phyloP scores from a whole-genome alignment of 2,329 filamentous ascomycete species.

The Pseudocercospora vitis region DNA sequence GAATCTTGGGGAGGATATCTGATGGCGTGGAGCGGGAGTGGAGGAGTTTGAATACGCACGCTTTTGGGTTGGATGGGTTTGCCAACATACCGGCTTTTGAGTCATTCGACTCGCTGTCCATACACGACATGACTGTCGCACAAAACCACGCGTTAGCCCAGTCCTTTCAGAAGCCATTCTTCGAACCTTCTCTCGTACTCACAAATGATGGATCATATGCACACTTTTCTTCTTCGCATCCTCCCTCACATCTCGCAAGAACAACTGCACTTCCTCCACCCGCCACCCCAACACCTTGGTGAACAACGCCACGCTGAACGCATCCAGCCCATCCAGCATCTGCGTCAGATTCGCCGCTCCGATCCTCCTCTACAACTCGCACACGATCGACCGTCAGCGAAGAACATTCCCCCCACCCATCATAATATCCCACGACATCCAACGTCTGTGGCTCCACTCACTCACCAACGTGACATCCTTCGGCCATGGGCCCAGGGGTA shows the following conservation, averaged over 20 bases:
- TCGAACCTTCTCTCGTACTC: no score
- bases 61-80: neutral
- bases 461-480: slow-evolving; percentile 30
- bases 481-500: slow-evolving; percentile 43
- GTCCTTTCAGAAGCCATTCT: no score
- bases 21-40: no score
- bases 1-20: no score
- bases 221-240: slow-evolving; percentile 12
- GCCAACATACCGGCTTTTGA: neutral
- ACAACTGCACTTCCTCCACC: slow-evolving; percentile 5
- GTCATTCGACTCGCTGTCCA: neutral
- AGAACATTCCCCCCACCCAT: no score
- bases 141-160: neutral
- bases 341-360: slow-evolving; percentile 9
- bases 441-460: neutral
- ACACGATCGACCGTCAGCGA: neutral
- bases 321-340: slow-evolving; percentile 6
- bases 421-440: no score
- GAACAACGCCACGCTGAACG: slow-evolving; percentile 6
- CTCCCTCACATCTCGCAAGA: slow-evolving; percentile 2
- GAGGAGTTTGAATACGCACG: no score
- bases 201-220: slow-evolving; percentile 14
- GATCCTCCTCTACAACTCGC: neutral
- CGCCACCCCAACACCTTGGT: slow-evolving; percentile 6
- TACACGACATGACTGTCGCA: neutral